Evolutionary conservation across 768 basidiomycete genomes (phyloP).

Genomic region (Trametes gibbosa): DNA sequence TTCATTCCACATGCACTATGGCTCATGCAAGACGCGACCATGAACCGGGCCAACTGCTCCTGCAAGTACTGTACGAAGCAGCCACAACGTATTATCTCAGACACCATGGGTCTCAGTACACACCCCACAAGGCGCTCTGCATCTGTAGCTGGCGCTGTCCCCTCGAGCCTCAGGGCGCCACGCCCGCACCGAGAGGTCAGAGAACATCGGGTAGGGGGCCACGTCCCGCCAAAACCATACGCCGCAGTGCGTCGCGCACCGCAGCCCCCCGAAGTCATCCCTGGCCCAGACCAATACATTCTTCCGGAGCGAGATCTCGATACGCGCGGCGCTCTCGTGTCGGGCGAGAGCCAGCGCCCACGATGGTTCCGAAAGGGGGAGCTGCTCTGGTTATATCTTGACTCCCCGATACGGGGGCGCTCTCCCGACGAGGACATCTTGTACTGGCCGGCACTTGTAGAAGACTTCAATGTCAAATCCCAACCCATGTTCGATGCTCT

Average conservation of each 20-base stretch:
- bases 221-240: slow-evolving; percentile 32
- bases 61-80: slow-evolving; percentile 80
- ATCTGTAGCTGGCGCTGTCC: background rate
- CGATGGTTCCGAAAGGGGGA: slow-evolving; percentile 70
- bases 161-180: background rate
- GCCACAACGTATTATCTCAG: slow-evolving; percentile 67
- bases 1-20: slow-evolving; percentile 83
- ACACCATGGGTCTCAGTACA: slow-evolving; percentile 48
- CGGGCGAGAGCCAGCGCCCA: slow-evolving; percentile 43
- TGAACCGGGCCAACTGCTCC: slow-evolving; percentile 50
- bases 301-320: slow-evolving; percentile 63
- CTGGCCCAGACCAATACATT: slow-evolving; percentile 47
- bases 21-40: slow-evolving; percentile 57
- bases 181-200: slow-evolving; percentile 16
- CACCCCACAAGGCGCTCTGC: slow-evolving; percentile 34
- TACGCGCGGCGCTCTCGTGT: slow-evolving; percentile 53
- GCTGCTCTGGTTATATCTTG: slow-evolving; percentile 66
- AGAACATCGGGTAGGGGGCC: slow-evolving; percentile 15
- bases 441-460: slow-evolving; percentile 75
- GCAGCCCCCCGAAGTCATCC: slow-evolving; percentile 32
- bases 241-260: slow-evolving; percentile 40
- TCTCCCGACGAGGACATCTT: slow-evolving; percentile 45
- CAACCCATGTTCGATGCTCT: slow-evolving; percentile 32
- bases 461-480: slow-evolving; percentile 51
- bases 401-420: slow-evolving; percentile 44